Percentiles rank a stretch among this genome's conserved stretches.
Evolutionary conservation across 495 filamentous ascomycete genomes (phyloP).

Genomic region (Hypomontagnella monticulosa): DNA sequence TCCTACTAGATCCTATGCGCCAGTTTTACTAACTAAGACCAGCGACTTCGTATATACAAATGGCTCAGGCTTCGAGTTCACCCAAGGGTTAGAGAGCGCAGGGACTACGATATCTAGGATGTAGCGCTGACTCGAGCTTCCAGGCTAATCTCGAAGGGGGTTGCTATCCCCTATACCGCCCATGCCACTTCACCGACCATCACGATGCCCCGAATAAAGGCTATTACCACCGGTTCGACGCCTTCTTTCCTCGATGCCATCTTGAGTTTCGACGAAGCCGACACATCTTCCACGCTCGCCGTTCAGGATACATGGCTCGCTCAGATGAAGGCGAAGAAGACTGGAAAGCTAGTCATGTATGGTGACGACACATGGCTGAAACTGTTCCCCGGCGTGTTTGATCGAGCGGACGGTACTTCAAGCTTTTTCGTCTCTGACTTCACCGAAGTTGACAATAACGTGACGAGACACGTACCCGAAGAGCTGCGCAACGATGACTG

Average conservation of each 20-base stretch:
- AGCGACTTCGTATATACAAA: conserved; percentile 95
- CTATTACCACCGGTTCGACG: conserved; percentile 94
- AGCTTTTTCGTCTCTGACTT: conserved; percentile 99
- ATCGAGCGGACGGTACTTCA: conserved; percentile 86
- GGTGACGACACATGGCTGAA: conserved; percentile 99
- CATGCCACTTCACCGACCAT: conserved; percentile 97
- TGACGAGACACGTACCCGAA: conserved; percentile 84
- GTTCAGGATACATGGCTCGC: conserved; percentile 95
- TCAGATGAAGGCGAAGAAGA: conserved; percentile 79
- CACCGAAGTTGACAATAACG: conserved; percentile 96
- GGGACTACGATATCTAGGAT: not conserved
- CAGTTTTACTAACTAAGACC: conserved; percentile 14
- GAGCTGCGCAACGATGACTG: conserved; percentile 84
- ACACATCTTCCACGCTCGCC: conserved; percentile 84
- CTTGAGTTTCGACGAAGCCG: conserved; percentile 93
- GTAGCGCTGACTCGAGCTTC: conserved; percentile 31
- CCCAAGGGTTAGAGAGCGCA: conserved; percentile 74
- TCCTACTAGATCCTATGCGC: conserved; percentile 2
- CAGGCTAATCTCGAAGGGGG: conserved; percentile 84
- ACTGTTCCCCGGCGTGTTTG: conserved; percentile 89
- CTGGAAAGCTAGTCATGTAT: conserved; percentile 87
- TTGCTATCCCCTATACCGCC: conserved; percentile 91
- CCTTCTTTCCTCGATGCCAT: conserved; percentile 98
- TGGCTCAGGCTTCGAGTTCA: conserved; percentile 84
- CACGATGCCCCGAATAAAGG: conserved; percentile 97